Percentiles rank a stretch among this genome's conserved stretches.
These are phyloP conservation scores for Chenopodium suecicum DNA, from an alignment of 148 eudicot species.

Conservation along the genomic window DNA sequence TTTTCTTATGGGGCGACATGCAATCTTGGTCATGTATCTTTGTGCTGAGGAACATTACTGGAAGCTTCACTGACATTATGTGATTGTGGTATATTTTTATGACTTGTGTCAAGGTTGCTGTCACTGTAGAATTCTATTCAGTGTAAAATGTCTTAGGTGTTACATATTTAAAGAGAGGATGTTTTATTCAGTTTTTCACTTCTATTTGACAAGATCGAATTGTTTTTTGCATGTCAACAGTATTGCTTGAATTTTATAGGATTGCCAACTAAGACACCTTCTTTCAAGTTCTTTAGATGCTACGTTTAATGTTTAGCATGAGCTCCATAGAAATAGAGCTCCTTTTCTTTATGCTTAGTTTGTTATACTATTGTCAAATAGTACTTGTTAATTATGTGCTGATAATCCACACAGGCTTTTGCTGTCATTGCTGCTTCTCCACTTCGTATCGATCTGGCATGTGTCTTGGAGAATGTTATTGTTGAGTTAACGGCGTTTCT, in stretches of 20 bases:
- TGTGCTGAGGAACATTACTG: not conserved
- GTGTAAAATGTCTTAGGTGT: no score
- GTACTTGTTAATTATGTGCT: conserved; percentile 6
- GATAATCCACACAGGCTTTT: conserved; percentile 68
- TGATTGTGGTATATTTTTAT: not conserved
- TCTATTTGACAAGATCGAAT: not conserved
- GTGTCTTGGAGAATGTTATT: conserved; percentile 83
- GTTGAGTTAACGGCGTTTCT: conserved; percentile 88
- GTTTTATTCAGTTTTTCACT: not conserved
- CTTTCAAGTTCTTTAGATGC: not conserved
- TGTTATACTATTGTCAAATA: not conserved
- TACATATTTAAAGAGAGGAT: not conserved
- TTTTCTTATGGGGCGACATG: no score
- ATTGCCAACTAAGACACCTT: not conserved
- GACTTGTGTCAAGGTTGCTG: not conserved
- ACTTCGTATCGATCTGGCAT: conserved; percentile 71
- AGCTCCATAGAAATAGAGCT: not conserved
- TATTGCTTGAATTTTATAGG: not conserved
- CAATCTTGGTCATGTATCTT: not conserved
- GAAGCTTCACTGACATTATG: not conserved
- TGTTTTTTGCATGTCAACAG: not conserved
- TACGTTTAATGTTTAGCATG: not conserved
- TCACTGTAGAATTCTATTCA: not conserved
- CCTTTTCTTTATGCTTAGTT: not conserved
- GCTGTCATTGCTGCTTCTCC: conserved; percentile 93